These are phyloP conservation scores for Hyparrhenia diplandra DNA, from an alignment of 176 grass and related monocot species.

Conservation along the genomic window DNA sequence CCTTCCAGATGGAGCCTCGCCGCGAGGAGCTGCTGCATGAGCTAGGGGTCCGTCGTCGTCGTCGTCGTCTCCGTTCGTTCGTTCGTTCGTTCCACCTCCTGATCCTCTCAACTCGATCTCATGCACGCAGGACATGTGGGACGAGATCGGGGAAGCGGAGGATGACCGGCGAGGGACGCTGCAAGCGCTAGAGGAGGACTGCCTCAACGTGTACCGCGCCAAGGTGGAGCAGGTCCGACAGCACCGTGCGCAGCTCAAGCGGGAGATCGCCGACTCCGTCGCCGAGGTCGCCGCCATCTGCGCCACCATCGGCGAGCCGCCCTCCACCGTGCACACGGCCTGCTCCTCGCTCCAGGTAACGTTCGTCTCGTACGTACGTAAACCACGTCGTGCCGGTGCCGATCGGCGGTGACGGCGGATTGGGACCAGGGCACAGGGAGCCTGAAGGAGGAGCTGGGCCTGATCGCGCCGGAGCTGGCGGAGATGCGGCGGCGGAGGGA, in stretches of 20 bases:
- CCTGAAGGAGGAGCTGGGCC: constrained; percentile 63
- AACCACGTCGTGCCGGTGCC: too few species aligned
- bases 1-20: constrained; percentile 35
- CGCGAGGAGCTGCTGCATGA: constrained; percentile 40
- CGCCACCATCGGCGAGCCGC: constrained; percentile 55
- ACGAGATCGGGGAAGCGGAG: constrained; percentile 70
- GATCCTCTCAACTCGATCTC: neutral
- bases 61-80: neutral
- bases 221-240: constrained; percentile 66
- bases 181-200: constrained; percentile 65
- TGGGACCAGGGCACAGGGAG: constrained; percentile 31
- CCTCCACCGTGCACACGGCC: neutral
- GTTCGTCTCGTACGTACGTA: too few species aligned
- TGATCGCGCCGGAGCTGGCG: constrained; percentile 53
- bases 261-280: constrained; percentile 50
- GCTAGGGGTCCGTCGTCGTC: constrained; percentile 30
- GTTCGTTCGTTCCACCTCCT: neutral
- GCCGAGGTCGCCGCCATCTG: constrained; percentile 66
- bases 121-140: constrained; percentile 62
- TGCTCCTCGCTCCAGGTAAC: constrained; percentile 23
- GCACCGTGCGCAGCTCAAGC: constrained; percentile 40
- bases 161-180: constrained; percentile 51
- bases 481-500: constrained; percentile 50
- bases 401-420: neutral
- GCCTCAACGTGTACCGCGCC: constrained; percentile 55